Conservation (phyloP, 345 rosid genomes). For the Schrenkiella parvula region DNA sequence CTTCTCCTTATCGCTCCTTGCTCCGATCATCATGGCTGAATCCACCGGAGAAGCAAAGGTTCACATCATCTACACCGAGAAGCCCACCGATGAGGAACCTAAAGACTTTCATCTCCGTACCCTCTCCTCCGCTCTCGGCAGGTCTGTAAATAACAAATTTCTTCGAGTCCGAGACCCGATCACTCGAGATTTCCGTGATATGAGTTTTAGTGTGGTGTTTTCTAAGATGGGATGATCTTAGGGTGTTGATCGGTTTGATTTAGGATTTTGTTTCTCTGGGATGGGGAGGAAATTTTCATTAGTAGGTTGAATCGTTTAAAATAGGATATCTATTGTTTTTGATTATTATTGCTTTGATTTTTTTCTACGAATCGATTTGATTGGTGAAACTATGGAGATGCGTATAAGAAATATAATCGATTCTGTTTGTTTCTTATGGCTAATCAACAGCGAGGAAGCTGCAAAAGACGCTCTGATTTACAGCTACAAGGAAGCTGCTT, state of each 20-base stretch:
- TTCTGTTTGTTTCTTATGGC: not conserved
- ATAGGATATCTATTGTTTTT: not conserved
- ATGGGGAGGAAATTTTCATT: not conserved
- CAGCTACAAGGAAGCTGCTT: conserved; percentile 74
- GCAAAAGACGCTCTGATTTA: conserved; percentile 80
- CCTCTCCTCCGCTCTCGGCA: conserved; percentile 74
- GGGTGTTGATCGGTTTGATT: not conserved
- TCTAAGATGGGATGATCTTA: not conserved
- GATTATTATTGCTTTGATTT: not conserved
- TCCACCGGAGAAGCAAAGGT: conserved; percentile 39
- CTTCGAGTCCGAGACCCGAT: not conserved
- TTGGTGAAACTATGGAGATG: not conserved
- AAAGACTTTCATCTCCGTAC: conserved; percentile 63
- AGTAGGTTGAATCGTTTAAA: not conserved
- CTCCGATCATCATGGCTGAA: conserved; percentile 44
- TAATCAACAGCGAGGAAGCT: conserved; percentile 54
- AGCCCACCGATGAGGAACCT: conserved; percentile 58
- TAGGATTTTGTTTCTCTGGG: not conserved
- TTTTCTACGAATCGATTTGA: not conserved
- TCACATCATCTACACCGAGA: conserved; percentile 80
- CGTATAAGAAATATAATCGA: not conserved
- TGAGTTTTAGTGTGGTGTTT: not conserved
- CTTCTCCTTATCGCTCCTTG: not conserved
- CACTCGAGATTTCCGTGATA: not conserved
- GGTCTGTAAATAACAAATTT: conserved; percentile 33